These are phyloP conservation scores for Drechslerella stenobrocha DNA, from an alignment of 2,329 filamentous ascomycete species.

Conservation along the genomic window DNA sequence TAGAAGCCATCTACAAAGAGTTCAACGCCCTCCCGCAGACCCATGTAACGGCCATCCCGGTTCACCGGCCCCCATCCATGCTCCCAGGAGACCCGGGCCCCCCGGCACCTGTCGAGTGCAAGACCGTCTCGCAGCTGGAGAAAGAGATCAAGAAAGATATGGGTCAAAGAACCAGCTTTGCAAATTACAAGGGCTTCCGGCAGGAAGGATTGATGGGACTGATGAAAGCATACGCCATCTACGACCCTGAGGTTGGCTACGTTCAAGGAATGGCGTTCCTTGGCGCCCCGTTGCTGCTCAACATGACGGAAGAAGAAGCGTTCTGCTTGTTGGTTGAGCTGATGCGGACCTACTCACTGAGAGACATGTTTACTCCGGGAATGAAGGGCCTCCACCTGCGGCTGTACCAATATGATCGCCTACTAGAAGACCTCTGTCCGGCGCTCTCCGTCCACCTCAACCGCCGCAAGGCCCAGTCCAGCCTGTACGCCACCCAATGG, in stretches of 20 bases:
- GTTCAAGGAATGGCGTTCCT: slow-evolving; percentile 99
- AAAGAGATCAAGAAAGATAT: slow-evolving; percentile 89
- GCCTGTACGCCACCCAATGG: slow-evolving; percentile 97
- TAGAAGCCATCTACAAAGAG: slow-evolving; percentile 84
- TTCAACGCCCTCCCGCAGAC: slow-evolving; percentile 63
- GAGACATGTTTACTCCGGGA: slow-evolving; percentile 89
- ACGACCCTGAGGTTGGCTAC: slow-evolving; percentile 91
- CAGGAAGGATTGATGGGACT: slow-evolving; percentile 91
- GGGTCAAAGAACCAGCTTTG: slow-evolving; percentile 90
- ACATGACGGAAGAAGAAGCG: slow-evolving; percentile 96
- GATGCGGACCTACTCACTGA: slow-evolving; percentile 94
- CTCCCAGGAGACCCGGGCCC: slow-evolving; percentile 33
- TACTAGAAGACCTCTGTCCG: slow-evolving; percentile 91
- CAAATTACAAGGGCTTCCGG: slow-evolving; percentile 88
- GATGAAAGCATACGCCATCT: slow-evolving; percentile 96
- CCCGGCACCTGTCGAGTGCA: slow-evolving; percentile 41
- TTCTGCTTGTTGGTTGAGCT: slow-evolving; percentile 89
- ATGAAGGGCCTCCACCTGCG: slow-evolving; percentile 95
- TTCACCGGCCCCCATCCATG: slow-evolving; percentile 35
- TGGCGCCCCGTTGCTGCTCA: slow-evolving; percentile 93
- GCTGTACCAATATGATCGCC: slow-evolving; percentile 89
- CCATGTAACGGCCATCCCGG: slow-evolving; percentile 49
- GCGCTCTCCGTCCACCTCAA: slow-evolving; percentile 92
- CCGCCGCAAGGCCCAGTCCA: slow-evolving; percentile 80
- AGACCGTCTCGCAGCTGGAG: slow-evolving; percentile 64